phyloP scores from a whole-genome alignment of 768 basidiomycete species.

The Candolleomyces eurysporus region DNA sequence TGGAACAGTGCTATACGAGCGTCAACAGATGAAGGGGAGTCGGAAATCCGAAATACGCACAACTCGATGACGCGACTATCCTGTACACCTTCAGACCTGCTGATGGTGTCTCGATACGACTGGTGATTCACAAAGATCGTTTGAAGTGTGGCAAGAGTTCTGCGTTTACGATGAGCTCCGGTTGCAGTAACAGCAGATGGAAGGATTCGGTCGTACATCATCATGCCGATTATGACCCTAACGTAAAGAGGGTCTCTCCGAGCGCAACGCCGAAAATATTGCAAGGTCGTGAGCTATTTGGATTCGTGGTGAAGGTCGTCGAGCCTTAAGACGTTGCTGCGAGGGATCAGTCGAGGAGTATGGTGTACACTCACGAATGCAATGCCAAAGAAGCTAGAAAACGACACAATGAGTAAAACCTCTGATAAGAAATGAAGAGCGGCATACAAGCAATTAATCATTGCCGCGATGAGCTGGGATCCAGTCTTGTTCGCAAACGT shows the following conservation, averaged over 20 bases:
- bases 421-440: not conserved
- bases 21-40: not conserved
- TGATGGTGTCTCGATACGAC: not conserved
- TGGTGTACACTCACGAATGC: not conserved
- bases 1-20: not conserved
- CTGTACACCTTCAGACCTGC: not conserved
- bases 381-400: not conserved
- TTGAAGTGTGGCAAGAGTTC: not conserved
- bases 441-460: not conserved
- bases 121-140: slow-evolving; percentile 4
- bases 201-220: not conserved
- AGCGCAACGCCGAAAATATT: not conserved
- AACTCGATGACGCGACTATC: not conserved
- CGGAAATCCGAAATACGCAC: not conserved
- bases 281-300: not conserved
- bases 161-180: not conserved
- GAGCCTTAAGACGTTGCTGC: too few relatives aligned
- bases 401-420: not conserved
- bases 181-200: not conserved
- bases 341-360: not conserved
- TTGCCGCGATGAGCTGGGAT: not conserved
- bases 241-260: not conserved
- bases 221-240: not conserved
- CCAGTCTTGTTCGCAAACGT: not conserved
- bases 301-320: not conserved